These are phyloP conservation scores for Phyllosticta paracitricarpa DNA, from an alignment of 2,329 filamentous ascomycete genomes.

Conservation along the genomic window DNA sequence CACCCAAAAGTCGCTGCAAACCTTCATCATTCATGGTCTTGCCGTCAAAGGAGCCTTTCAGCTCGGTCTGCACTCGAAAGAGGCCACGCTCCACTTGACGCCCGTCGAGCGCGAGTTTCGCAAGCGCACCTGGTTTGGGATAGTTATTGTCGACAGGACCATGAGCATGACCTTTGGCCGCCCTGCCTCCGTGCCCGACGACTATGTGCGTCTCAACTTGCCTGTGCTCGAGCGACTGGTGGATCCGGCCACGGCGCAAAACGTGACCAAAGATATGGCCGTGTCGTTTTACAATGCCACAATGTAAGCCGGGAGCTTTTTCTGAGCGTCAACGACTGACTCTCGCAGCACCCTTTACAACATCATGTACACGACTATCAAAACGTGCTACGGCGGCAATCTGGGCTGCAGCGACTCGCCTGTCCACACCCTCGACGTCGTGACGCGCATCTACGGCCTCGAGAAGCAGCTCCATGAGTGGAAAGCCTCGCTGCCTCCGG, in stretches of 20 bases:
- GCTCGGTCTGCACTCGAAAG: conserved; percentile 41
- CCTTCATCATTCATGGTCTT: conserved; percentile 46
- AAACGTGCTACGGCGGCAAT: conserved; percentile 23
- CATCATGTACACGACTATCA: conserved; percentile 22
- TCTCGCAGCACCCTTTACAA: conserved; percentile 23
- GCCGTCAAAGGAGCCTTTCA: conserved; percentile 42
- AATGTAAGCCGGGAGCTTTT: conserved; percentile 18
- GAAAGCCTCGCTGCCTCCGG: conserved; percentile 25
- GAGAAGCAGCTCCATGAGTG: conserved; percentile 32
- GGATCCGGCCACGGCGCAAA: conserved; percentile 2
- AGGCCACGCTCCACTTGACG: conserved; percentile 27
- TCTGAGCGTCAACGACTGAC: not conserved
- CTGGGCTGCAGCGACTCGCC: conserved; percentile 26
- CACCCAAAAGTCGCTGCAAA: conserved; percentile 42
- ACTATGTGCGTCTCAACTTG: conserved; percentile 32
- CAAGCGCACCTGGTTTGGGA: conserved; percentile 42
- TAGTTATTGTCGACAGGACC: conserved; percentile 38
- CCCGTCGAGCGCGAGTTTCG: conserved; percentile 38
- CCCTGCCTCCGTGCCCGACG: conserved; percentile 37
- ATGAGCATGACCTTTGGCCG: conserved; percentile 45
- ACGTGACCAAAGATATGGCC: conserved; percentile 6
- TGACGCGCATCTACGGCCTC: conserved; percentile 22
- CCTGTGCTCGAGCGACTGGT: conserved; percentile 17
- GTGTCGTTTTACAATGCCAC: conserved; percentile 26
- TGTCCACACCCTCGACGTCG: conserved; percentile 18